Conservation (phyloP, 768 basidiomycete genomes). For the Crucibulum laeve region DNA sequence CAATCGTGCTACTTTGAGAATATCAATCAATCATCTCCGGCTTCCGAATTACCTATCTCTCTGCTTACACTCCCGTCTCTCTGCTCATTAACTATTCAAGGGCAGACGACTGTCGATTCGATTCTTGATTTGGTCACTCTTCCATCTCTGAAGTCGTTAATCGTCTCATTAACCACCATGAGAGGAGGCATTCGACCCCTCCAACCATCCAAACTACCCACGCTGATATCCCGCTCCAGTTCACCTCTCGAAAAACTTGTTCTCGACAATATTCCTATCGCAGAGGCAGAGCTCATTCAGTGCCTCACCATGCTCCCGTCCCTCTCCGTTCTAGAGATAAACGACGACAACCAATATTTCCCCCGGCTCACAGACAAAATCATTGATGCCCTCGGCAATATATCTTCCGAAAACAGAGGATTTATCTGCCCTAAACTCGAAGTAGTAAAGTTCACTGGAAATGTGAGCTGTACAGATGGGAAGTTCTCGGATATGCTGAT, state of each 20-base stretch:
- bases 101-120: neutral
- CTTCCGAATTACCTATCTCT: neutral
- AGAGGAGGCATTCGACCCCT: neutral
- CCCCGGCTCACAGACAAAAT: neutral
- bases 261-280: neutral
- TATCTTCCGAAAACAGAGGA: neutral
- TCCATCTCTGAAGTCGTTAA: neutral
- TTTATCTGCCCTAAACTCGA: neutral
- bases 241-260: neutral
- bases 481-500: neutral
- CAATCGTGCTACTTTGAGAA: neutral
- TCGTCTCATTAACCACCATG: neutral
- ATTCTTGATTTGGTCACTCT: neutral
- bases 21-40: neutral
- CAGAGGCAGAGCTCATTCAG: neutral
- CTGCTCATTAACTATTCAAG: neutral
- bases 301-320: neutral
- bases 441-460: neutral
- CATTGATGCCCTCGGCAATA: neutral
- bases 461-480: neutral
- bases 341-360: neutral
- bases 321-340: neutral
- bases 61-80: neutral
- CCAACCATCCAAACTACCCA: neutral
- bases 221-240: neutral